Conservation (phyloP, 1,139 yeast species). For the Hemisphaericaspora xylanilytica region DNA sequence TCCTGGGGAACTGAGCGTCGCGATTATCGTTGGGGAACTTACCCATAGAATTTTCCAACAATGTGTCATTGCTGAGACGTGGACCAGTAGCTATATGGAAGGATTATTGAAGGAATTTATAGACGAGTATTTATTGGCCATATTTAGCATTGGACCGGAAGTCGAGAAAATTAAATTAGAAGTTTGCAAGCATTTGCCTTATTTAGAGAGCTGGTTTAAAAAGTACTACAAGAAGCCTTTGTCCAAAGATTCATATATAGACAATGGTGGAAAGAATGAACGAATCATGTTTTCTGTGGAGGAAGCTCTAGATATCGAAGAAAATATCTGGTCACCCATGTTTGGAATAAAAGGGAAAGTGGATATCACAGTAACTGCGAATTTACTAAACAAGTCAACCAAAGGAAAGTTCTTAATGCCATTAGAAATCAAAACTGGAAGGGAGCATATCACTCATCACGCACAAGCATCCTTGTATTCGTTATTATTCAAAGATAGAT, state of each 20-base stretch:
- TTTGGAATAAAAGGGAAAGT: constrained; percentile 90
- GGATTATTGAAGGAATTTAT: constrained; percentile 46
- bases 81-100: constrained; percentile 44
- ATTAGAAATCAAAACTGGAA: constrained; percentile 87
- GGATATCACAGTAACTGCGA: constrained; percentile 80
- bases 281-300: constrained; percentile 50
- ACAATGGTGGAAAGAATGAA: constrained; percentile 36
- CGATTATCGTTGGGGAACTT: constrained; percentile 72
- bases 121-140: constrained; percentile 42
- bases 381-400: constrained; percentile 24
- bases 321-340: constrained; percentile 86
- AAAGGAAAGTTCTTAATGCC: constrained; percentile 59
- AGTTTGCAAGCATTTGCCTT: constrained; percentile 48
- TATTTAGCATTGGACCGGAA: constrained; percentile 57
- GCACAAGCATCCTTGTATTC: constrained; percentile 91
- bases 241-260: constrained; percentile 26
- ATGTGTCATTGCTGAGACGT: constrained; percentile 49
- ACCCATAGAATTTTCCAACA: constrained; percentile 78
- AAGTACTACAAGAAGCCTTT: constrained; percentile 37
- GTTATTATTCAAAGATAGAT: constrained; percentile 73
- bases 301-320: constrained; percentile 80
- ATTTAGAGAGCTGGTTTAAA: constrained; percentile 63
- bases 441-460: constrained; percentile 63
- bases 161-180: constrained; percentile 48
- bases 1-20: constrained; percentile 57